phyloP scores from a whole-genome alignment of 2,329 filamentous ascomycete genomes.

The Fusarium euwallaceae region DNA sequence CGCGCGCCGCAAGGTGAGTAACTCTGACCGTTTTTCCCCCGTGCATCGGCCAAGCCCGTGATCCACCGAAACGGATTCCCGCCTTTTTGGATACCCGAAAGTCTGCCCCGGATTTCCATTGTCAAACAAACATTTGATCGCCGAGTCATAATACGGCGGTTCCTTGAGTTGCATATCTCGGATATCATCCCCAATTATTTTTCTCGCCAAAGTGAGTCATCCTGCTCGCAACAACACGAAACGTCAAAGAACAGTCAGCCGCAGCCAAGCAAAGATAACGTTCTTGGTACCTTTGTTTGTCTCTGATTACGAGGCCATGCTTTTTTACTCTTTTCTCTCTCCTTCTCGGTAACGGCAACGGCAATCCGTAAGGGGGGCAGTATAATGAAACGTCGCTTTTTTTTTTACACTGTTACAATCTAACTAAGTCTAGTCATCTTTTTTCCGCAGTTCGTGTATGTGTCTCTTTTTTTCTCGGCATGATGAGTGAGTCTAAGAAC shows the following conservation, averaged over 20 bases:
- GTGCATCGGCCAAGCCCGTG: slow-evolving; percentile 46
- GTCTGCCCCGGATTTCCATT: slow-evolving; percentile 24
- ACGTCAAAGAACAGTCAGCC: slow-evolving; percentile 6
- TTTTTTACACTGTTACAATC: background rate
- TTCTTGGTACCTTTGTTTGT: background rate
- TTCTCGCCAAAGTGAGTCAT: slow-evolving; percentile 25
- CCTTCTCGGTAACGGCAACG: background rate
- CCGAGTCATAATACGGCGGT: slow-evolving; percentile 18
- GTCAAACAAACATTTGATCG: background rate
- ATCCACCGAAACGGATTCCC: slow-evolving; percentile 7
- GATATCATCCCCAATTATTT: slow-evolving; percentile 5
- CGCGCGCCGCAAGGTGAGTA: slow-evolving; percentile 31
- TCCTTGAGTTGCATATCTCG: slow-evolving; percentile 14
- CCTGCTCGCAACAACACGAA: background rate
- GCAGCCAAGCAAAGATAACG: slow-evolving; percentile 1
- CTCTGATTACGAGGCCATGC: slow-evolving; percentile 12
- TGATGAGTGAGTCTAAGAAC: slow-evolving; percentile 1
- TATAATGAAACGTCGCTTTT: slow-evolving; percentile 39
- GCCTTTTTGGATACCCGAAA: slow-evolving; percentile 9
- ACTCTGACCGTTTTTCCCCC: slow-evolving; percentile 16
- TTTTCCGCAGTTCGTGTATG: background rate
- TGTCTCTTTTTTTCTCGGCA: background rate
- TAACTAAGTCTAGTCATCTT: background rate
- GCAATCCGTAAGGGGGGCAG: slow-evolving; percentile 30
- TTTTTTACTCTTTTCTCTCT: background rate